Evolutionary conservation across 495 filamentous ascomycete species (phyloP).

Genomic region (Penicillium antarcticum): DNA sequence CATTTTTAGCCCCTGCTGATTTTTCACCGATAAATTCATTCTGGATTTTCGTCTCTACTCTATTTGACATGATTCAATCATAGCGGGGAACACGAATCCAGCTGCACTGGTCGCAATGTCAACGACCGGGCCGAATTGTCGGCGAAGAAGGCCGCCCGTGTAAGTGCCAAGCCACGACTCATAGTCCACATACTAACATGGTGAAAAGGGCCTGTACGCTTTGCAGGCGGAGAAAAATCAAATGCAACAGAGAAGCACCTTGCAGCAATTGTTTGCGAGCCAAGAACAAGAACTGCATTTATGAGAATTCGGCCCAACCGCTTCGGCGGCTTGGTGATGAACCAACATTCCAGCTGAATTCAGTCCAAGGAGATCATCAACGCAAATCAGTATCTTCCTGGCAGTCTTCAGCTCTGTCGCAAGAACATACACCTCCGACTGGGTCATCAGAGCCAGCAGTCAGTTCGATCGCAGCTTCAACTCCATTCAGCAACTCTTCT

Average conservation of each 20-base stretch:
- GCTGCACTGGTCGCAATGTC: not conserved
- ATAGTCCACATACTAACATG: too few relatives aligned
- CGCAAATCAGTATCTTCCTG: not conserved
- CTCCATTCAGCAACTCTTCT: conserved; percentile 26
- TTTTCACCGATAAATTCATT: too few relatives aligned
- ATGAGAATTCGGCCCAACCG: conserved; percentile 25
- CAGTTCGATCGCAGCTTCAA: conserved; percentile 25
- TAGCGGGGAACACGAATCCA: too few relatives aligned
- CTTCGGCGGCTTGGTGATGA: conserved; percentile 6
- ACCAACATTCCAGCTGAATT: not conserved
- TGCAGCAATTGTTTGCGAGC: conserved; percentile 51
- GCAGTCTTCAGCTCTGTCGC: not conserved
- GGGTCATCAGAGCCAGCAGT: conserved; percentile 10
- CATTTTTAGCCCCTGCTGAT: too few relatives aligned
- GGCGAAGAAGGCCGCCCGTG: conserved; percentile 47
- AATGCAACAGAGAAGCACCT: conserved; percentile 46
- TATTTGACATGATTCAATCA: too few relatives aligned
- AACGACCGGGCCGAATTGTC: conserved; percentile 37
- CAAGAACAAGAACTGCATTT: conserved; percentile 39
- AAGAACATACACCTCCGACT: conserved; percentile 1
- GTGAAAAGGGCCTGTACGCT: conserved; percentile 37
- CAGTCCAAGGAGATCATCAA: not conserved
- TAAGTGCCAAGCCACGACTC: conserved; percentile 19
- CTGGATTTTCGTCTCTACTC: too few relatives aligned
- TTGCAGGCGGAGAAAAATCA: conserved; percentile 49